These are phyloP conservation scores for Candida smagusa DNA, from an alignment of 1,139 yeast genomes.

Conservation along the genomic window DNA sequence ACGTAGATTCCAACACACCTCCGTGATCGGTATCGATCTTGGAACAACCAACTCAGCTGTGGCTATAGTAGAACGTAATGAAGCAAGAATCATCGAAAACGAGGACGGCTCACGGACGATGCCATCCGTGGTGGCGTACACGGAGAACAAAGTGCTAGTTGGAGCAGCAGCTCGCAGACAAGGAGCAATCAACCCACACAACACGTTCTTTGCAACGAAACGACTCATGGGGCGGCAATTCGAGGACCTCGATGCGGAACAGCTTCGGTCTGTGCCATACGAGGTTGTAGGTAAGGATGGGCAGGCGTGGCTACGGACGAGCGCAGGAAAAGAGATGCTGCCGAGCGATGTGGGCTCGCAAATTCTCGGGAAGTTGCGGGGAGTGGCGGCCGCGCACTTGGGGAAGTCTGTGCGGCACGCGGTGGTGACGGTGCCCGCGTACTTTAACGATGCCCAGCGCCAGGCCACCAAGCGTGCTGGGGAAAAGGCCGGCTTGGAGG, in stretches of 20 bases:
- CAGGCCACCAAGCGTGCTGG: constrained; percentile 78
- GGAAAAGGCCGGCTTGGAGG: constrained; percentile 60
- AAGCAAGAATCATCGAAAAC: constrained; percentile 60
- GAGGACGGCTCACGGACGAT: constrained; percentile 68
- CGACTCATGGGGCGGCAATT: constrained; percentile 69
- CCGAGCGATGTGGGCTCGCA: constrained; percentile 59
- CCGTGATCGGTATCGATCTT: constrained; percentile 71
- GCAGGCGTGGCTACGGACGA: constrained; percentile 58
- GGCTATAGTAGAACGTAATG: constrained; percentile 55
- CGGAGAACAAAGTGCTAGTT: constrained; percentile 41
- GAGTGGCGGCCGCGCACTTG: constrained; percentile 49
- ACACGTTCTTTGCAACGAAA: constrained; percentile 74
- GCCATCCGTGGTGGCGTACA: constrained; percentile 68
- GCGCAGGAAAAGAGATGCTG: constrained; percentile 35
- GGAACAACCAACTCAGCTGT: constrained; percentile 86
- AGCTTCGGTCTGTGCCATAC: constrained; percentile 51
- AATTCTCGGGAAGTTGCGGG: constrained; percentile 53
- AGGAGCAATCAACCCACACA: constrained; percentile 59
- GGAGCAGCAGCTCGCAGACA: constrained; percentile 69
- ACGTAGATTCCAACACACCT: constrained; percentile 6
- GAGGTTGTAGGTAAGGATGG: constrained; percentile 54
- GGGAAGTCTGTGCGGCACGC: constrained; percentile 48
- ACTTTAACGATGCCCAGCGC: constrained; percentile 74
- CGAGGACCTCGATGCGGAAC: constrained; percentile 61
- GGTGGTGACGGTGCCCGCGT: constrained; percentile 79